Base-by-base conservation (phyloP, 805 yeast species). In the Wickerhamiella spandovensis region DNA sequence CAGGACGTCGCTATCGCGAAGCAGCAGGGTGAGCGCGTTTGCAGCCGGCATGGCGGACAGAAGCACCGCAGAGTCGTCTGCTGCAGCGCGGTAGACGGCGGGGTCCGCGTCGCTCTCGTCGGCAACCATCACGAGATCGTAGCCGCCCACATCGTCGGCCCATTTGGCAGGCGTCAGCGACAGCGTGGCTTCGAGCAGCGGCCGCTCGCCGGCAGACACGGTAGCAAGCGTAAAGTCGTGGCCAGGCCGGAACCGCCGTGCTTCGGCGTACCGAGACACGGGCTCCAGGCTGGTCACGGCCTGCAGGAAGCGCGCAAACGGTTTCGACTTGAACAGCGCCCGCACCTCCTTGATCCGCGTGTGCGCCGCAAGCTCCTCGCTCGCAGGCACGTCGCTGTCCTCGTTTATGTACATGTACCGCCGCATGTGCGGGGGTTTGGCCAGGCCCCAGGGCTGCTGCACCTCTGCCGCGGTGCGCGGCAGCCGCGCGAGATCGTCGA, bases 161-260 rank as follows among this genome's bases (percentile, higher is more conserved):
- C 97, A 90, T 39, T 85, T 85, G 1, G 83, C 74, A 0, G 96
- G 95, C 0, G 97, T 90, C 44, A 92, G 64, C 50, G 81, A 78
- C 51, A 90, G 66, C 0, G 95, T 84, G 2, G 88, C 92, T 60
- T 90, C 97, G 18, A 90, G 64, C 1, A 78, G 62, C 2, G 77
- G 76, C 1, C 53, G 60, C 23, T 57, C 69, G 50, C 59, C 57
- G 7, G 58, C 72, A 18, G 73, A 75, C 2, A 77, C 68, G 0
- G 97, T 85, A 0, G 98, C 98, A 44, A 92, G 68, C 2, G 90
- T 89, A 66, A 85, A 92, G 64, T 92, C 99, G 25, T 78, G 81
- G 2, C 97, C 98, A 1, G 96, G 98, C 59, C 98, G 77, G 69
- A 92, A 92, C 55, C 97, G 72, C 60, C 99, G 75, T 7, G 85